Conservation (phyloP, 257 asterid species). For the Solanum chiquidenum region DNA sequence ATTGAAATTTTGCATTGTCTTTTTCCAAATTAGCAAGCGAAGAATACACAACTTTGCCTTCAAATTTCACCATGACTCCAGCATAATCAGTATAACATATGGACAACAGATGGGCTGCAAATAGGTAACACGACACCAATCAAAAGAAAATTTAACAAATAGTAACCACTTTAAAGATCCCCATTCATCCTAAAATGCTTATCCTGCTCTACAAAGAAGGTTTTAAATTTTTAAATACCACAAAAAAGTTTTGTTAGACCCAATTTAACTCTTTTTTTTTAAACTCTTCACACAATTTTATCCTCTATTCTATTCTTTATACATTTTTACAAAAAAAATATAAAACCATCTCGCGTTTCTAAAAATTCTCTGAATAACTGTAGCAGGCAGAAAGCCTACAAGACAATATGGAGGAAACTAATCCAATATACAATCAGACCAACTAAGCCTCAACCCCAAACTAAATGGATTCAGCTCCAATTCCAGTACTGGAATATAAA, state of each 20-base stretch:
- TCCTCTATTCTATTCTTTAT: neutral
- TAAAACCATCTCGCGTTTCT: neutral
- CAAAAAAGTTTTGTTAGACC: neutral
- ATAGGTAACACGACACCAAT: neutral
- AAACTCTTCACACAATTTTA: neutral
- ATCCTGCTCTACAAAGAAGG: neutral
- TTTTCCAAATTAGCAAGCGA: slow-evolving; percentile 19
- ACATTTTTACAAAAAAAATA: neutral
- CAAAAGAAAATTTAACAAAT: neutral
- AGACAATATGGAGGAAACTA: neutral
- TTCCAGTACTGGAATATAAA: neutral
- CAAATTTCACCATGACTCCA: slow-evolving; percentile 20
- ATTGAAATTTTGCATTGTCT: slow-evolving; percentile 15
- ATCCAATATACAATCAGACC: neutral
- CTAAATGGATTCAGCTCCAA: neutral
- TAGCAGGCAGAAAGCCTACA: neutral
- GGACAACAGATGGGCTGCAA: neutral
- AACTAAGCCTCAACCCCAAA: neutral
- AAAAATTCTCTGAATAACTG: neutral
- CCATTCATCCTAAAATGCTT: neutral
- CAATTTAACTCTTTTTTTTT: neutral
- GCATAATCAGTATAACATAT: neutral
- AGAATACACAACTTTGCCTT: slow-evolving; percentile 23
- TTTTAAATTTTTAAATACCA: neutral
- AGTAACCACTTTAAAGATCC: neutral